Conservation (phyloP, 768 basidiomycete species). For the Lenzites betulinus region DNA sequence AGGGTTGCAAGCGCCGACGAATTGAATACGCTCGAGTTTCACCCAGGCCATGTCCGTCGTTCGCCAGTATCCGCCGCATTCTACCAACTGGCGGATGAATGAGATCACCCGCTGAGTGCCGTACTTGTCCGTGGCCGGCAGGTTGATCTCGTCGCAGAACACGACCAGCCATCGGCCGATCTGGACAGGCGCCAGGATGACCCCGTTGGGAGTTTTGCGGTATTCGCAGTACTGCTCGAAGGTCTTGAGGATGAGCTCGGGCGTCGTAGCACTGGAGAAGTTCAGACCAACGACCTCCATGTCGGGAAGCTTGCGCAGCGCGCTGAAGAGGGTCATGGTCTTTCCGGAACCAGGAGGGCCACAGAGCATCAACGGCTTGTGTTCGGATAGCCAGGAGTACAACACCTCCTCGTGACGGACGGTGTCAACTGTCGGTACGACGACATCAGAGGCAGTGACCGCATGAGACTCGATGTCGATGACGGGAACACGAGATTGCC, state of each 20-base stretch:
- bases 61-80: conserved; percentile 93
- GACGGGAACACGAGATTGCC: conserved; percentile 90
- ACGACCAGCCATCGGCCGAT: conserved; percentile 98
- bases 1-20: conserved; percentile 98
- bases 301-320: conserved; percentile 94
- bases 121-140: conserved; percentile 96
- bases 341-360: conserved; percentile 99
- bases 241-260: conserved; percentile 97
- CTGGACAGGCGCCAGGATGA: conserved; percentile 89
- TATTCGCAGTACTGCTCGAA: conserved; percentile 99
- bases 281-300: conserved; percentile 99
- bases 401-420: conserved; percentile 98
- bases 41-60: conserved; percentile 96
- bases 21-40: conserved; percentile 96
- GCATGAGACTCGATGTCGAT: conserved; percentile 98
- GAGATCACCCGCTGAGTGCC: conserved; percentile 99
- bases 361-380: conserved; percentile 97
- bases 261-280: conserved; percentile 98
- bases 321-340: conserved; percentile 99
- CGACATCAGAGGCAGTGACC: conserved; percentile 93
- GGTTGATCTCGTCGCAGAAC: conserved; percentile 99
- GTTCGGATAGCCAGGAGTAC: conserved; percentile 98
- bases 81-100: conserved; percentile 95
- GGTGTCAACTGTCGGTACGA: conserved; percentile 98
- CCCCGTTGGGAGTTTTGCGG: conserved; percentile 97